Evolutionary conservation across 768 basidiomycete species (phyloP).

Genomic region (Lactifluus echinatus): DNA sequence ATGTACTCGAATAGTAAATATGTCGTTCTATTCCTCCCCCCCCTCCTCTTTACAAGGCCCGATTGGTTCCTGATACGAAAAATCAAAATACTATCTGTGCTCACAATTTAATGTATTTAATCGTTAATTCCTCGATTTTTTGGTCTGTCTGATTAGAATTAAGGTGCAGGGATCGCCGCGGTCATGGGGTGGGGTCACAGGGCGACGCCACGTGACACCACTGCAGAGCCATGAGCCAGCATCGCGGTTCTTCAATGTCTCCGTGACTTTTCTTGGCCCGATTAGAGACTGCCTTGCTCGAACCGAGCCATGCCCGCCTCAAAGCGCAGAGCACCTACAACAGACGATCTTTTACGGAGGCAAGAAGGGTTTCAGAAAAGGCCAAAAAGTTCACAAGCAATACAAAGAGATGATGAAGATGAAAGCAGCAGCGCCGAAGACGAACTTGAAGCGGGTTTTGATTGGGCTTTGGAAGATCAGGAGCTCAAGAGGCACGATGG

Average conservation of each 20-base stretch:
- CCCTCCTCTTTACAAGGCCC: not conserved
- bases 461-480: not conserved
- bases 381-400: constrained; percentile 15
- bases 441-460: not conserved
- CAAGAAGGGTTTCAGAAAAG: constrained; percentile 26
- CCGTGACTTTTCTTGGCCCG: not conserved
- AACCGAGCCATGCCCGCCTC: constrained; percentile 20
- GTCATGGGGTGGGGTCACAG: too few relatives aligned
- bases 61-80: not conserved
- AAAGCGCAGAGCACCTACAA: constrained; percentile 27
- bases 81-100: not conserved
- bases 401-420: constrained; percentile 22
- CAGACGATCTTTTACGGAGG: constrained; percentile 31
- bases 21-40: not conserved
- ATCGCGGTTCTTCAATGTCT: too few relatives aligned
- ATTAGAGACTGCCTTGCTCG: not conserved
- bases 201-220: too few relatives aligned
- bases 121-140: too few relatives aligned
- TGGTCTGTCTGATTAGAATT: too few relatives aligned
- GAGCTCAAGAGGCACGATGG: not conserved
- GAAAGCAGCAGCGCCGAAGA: constrained; percentile 15
- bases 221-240: too few relatives aligned
- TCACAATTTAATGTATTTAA: not conserved
- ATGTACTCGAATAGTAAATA: not conserved
- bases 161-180: too few relatives aligned